Percentiles rank a stretch among this genome's conserved stretches.
phyloP scores from a whole-genome alignment of 2,329 filamentous ascomycete species.

The Exserohilum turcica region DNA sequence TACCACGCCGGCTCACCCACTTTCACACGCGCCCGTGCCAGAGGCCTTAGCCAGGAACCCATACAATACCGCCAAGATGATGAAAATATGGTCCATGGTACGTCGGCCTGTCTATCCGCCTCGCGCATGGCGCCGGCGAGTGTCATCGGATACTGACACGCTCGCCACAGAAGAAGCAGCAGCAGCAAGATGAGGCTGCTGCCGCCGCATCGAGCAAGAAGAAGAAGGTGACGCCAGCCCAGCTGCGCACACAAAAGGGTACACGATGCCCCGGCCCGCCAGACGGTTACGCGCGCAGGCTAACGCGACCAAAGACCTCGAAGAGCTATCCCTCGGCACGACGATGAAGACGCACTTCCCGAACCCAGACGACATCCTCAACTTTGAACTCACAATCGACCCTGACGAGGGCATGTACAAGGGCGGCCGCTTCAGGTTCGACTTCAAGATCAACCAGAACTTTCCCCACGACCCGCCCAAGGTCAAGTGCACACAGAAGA shows the following conservation, averaged over 20 bases:
- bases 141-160: conserved; percentile 30
- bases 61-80: conserved; percentile 67
- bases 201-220: conserved; percentile 81
- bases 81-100: conserved; percentile 99
- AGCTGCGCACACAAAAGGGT: conserved; percentile 97
- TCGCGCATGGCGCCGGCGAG: background rate
- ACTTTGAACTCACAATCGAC: conserved; percentile 80
- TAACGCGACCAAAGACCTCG: conserved; percentile 65
- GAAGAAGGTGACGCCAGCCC: conserved; percentile 97
- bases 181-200: conserved; percentile 89
- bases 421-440: conserved; percentile 84
- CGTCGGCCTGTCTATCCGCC: conserved; percentile 26
- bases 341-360: conserved; percentile 84
- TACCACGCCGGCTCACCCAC: conserved; percentile 1
- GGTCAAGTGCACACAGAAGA: conserved; percentile 96
- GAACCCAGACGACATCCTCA: conserved; percentile 82
- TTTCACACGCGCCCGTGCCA: conserved; percentile 24
- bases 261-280: conserved; percentile 13
- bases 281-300: background rate
- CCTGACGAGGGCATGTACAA: conserved; percentile 91
- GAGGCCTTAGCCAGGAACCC: conserved; percentile 6
- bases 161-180: conserved; percentile 76
- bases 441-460: conserved; percentile 88
- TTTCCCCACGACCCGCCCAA: conserved; percentile 98
- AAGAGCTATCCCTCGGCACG: conserved; percentile 75